Percentiles rank a stretch among this genome's conserved stretches.
Evolutionary conservation across 371 early-diverging fungal genomes (phyloP).

Genomic region (Mortierella sp.): DNA sequence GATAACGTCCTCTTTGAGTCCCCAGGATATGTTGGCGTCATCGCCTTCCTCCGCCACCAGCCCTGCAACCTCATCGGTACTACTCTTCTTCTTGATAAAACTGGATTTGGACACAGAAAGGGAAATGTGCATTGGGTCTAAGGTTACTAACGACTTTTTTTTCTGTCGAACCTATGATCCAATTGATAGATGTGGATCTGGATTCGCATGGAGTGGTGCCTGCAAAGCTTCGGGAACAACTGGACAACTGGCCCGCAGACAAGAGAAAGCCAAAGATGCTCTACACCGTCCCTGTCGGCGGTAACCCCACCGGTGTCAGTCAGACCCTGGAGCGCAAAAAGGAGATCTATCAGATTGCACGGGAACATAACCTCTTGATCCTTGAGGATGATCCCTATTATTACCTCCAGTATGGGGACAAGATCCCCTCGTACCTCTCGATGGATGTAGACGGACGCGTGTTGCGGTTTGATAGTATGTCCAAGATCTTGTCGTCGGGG

Average conservation of each 20-base stretch:
- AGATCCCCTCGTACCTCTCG: constrained; percentile 77
- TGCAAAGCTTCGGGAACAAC: constrained; percentile 61
- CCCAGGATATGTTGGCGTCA: constrained; percentile 82
- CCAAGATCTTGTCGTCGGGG: constrained; percentile 86
- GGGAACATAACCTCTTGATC: constrained; percentile 73
- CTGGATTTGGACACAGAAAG: too few relatives aligned
- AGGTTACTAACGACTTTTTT: neutral
- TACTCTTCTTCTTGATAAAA: neutral
- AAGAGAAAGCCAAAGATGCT: constrained; percentile 64
- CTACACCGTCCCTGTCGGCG: constrained; percentile 76
- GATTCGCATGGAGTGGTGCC: constrained; percentile 71
- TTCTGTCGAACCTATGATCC: too few relatives aligned
- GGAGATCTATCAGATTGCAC: constrained; percentile 71
- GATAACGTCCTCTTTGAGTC: constrained; percentile 78
- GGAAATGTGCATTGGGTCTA: neutral
- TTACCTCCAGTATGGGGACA: constrained; percentile 69
- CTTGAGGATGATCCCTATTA: constrained; percentile 90
- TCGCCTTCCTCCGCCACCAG: constrained; percentile 79
- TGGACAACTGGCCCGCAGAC: constrained; percentile 64
- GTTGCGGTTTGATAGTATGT: constrained; percentile 86
- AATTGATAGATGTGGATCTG: constrained; percentile 60
- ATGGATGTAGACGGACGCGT: constrained; percentile 86
- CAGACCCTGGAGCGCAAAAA: constrained; percentile 73
- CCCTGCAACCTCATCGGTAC: constrained; percentile 73
- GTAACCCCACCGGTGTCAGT: constrained; percentile 81